Evolutionary conservation across 805 yeast genomes (phyloP), one percentile per base, ranked within the genome.

Genomic region (Cephaloascus fragrans): DNA sequence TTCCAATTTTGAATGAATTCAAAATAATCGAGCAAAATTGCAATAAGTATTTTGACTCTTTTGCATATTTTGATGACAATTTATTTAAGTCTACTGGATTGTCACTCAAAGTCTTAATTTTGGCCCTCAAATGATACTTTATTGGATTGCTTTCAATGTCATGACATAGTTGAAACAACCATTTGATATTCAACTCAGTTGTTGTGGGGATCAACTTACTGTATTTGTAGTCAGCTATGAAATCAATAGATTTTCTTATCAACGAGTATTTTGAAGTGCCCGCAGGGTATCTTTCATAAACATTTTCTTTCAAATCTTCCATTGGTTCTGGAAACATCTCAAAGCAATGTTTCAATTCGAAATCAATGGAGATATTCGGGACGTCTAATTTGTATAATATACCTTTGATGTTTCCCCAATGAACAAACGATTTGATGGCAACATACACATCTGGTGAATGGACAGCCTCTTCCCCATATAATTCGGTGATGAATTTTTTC

Each of bases 361-460:
- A 49, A 23, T 60, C 58, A 1, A 69, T 45, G 31, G 54, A 51
- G 19, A 74, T 44, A 34, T 51, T 57, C 35, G 63, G 71, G 33
- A 56, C 64, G 5, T 61, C 66, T 37, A 73, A 47, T 43, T 60
- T 62, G 46, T 62, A 56, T 28, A 74, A 48, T 14, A 71, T 56
- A 3, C 77, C 76, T 43, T 65, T 64, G 38, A 69, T 71, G 40
- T 70, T 66, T 19, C 73, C 72, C 79, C 79, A 74, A 50, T 74
- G 77, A 16, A 67, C 69, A 45, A 73, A 71, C 26, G 74, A 67
- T 41, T 73, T 64, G 26, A 74, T 51, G 0, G 77, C 73, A 23
- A 64, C 59, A 41, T 69, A 64, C 23, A 71, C 69, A 33, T 64
- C 70, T 0, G 53, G 56, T 36, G 69, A 62, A 6, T 51, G 51